A percentile compares a stretch with the other conserved stretches of the same genome.
Conservation (phyloP, 139 green algal species). For the Coelastrella sp. region DNA sequence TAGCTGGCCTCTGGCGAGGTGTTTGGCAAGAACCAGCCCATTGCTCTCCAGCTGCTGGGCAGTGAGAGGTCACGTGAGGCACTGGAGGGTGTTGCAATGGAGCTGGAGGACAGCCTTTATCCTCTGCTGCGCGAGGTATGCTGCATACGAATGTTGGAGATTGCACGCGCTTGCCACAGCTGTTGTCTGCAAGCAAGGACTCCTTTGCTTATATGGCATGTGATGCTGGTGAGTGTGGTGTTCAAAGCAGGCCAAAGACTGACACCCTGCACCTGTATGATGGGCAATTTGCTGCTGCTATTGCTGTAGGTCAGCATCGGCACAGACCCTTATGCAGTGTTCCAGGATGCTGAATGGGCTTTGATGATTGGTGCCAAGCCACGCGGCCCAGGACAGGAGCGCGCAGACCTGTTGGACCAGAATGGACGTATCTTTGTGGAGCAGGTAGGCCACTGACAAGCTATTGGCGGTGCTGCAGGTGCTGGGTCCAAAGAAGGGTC, state of each 20-base stretch:
- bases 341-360: slow-evolving; percentile 92
- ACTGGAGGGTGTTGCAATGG: slow-evolving; percentile 95
- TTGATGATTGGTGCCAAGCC: slow-evolving; percentile 95
- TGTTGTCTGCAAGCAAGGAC: background rate
- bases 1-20: slow-evolving; percentile 82
- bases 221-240: background rate
- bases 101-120: slow-evolving; percentile 96
- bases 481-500: too few species aligned
- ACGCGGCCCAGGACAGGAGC: slow-evolving; percentile 92
- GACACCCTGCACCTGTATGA: too few species aligned
- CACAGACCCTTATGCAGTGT: slow-evolving; percentile 82
- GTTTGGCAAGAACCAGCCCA: slow-evolving; percentile 90
- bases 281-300: background rate
- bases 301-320: slow-evolving; percentile 82
- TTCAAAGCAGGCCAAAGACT: too few species aligned
- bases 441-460: slow-evolving; percentile 51
- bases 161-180: background rate
- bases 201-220: background rate
- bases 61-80: slow-evolving; percentile 78
- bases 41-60: slow-evolving; percentile 89
- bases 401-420: slow-evolving; percentile 89
- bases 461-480: background rate
- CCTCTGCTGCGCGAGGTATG: slow-evolving; percentile 85
- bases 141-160: background rate
- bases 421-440: slow-evolving; percentile 91